Evolutionary conservation across 1,284 basidiomycete species (phyloP).

Genomic region (Entoloma clypeatum): DNA sequence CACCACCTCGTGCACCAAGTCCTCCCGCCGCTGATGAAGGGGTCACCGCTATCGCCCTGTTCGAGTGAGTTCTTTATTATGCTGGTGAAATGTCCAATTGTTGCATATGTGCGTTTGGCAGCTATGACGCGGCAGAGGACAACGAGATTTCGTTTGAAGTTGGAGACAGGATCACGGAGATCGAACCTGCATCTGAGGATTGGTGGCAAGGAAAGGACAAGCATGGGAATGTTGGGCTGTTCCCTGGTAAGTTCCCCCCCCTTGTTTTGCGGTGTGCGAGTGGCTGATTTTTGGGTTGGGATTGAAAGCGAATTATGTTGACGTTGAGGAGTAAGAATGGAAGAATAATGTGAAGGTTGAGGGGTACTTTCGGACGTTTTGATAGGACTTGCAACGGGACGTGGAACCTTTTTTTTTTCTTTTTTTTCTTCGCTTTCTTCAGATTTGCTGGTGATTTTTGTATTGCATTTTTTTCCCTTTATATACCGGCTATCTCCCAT

Average conservation of each 20-base stretch:
- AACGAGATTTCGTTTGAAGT: conserved; percentile 86
- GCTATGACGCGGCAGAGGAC: conserved; percentile 84
- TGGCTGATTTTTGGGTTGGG: conserved; percentile 9
- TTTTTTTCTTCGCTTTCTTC: too few relatives aligned
- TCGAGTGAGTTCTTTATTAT: conserved; percentile 57
- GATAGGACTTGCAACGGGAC: too few relatives aligned
- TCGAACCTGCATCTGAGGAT: conserved; percentile 74
- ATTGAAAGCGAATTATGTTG: conserved; percentile 54
- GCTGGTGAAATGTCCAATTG: conserved; percentile 3
- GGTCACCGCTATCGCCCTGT: conserved; percentile 65
- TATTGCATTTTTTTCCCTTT: too few relatives aligned
- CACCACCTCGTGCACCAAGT: conserved; percentile 32
- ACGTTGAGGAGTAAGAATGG: conserved; percentile 45
- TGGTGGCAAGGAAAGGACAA: conserved; percentile 83
- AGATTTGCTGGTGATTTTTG: too few relatives aligned
- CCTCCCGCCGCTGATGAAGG: conserved; percentile 47
- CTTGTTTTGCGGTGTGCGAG: not conserved
- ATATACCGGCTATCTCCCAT: too few relatives aligned
- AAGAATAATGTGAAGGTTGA: not conserved
- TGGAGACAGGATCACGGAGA: conserved; percentile 72
- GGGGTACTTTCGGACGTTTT: too few relatives aligned
- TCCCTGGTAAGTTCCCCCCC: conserved; percentile 65
- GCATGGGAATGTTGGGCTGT: conserved; percentile 68
- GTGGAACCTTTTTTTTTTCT: too few relatives aligned
- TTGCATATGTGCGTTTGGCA: conserved; percentile 24